Percentiles rank a stretch among this genome's conserved stretches.
These are phyloP conservation scores for Colletotrichum siamense DNA, from an alignment of 2,329 filamentous ascomycete genomes.

Conservation along the genomic window DNA sequence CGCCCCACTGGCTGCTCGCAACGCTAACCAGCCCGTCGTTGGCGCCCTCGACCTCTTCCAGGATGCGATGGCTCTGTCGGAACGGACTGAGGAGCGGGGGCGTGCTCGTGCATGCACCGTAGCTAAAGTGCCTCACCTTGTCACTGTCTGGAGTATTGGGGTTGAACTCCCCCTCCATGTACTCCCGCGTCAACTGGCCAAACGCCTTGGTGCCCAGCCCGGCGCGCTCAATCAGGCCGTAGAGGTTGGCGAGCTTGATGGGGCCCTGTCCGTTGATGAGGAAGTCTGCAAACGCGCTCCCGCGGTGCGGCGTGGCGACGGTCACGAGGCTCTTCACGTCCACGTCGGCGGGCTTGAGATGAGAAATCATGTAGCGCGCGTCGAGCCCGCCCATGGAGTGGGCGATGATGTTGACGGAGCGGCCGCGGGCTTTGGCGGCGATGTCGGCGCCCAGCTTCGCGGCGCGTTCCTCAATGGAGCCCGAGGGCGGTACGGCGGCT, in stretches of 20 bases:
- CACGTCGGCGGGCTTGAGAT: constrained; percentile 51
- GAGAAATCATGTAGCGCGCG: constrained; percentile 69
- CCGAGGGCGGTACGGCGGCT: constrained; percentile 65
- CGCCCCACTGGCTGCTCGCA: constrained; percentile 65
- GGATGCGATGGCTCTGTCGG: constrained; percentile 54
- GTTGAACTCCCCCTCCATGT: constrained; percentile 67
- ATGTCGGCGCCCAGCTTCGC: constrained; percentile 62
- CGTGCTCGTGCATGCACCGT: constrained; percentile 55
- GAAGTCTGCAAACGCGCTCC: constrained; percentile 61
- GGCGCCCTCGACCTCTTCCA: constrained; percentile 58
- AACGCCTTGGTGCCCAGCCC: constrained; percentile 67
- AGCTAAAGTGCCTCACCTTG: constrained; percentile 65
- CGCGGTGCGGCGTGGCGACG: constrained; percentile 59
- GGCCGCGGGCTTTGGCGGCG: constrained; percentile 46
- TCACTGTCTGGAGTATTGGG: constrained; percentile 58
- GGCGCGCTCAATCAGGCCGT: constrained; percentile 52
- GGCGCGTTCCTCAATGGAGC: constrained; percentile 65
- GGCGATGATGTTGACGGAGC: constrained; percentile 77
- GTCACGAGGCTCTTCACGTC: constrained; percentile 59
- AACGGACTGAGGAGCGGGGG: constrained; percentile 72
- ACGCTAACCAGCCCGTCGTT: constrained; percentile 75
- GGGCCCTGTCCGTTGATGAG: constrained; percentile 52
- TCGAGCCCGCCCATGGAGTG: constrained; percentile 74
- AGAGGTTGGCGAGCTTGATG: constrained; percentile 58
- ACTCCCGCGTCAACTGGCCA: constrained; percentile 61